Evolutionary conservation across 257 asterid genomes (phyloP), one percentile per base, ranked within the genome.

Genomic region (Solanum peruvianum): DNA sequence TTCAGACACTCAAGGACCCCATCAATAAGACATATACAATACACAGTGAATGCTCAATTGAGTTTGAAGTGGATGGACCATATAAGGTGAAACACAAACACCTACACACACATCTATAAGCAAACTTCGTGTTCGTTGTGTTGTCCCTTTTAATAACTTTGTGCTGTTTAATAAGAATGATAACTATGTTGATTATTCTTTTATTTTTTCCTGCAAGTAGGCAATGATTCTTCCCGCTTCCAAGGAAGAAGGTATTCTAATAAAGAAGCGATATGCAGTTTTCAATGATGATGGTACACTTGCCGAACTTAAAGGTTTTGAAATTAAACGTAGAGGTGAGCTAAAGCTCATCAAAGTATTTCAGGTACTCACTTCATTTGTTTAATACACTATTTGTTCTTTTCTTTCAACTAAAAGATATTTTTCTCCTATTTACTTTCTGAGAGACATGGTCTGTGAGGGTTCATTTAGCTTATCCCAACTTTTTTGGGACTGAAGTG

Each of bases 301-400:
- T 77, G 99, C 99, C 39, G 99, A 97, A 92, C 94, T 97, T 85
- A 97, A 97, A 92, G 99, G 99, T 91, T 97, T 97, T 92, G 99
- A 97, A 92, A 97, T 97, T 91, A 97, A 97, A 91, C 98, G 99
- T 62, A 95, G 99, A 91, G 99, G 99, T 88, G 99, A 97, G 92
- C 99, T 97, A 86, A 97, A 97, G 98, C 99, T 97, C 95, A 97
- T 97, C 91, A 97, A 97, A 95, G 98, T 97, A 87, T 97, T 97
- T 92, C 99, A 97, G 99, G 99, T 96, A 94, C 83, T 62, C 82
- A 69, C 87, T 85, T 69, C 25, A 71, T 31, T 29, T 80, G 69
- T 47, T 80, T 11, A 80, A 47, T 49, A 80, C 44, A 0, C 85
- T 47, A 16, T 31, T 47, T 80, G 6, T 80, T 31, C 69, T 29